Conservation (phyloP, 768 basidiomycete genomes). For the Panus rudis region DNA sequence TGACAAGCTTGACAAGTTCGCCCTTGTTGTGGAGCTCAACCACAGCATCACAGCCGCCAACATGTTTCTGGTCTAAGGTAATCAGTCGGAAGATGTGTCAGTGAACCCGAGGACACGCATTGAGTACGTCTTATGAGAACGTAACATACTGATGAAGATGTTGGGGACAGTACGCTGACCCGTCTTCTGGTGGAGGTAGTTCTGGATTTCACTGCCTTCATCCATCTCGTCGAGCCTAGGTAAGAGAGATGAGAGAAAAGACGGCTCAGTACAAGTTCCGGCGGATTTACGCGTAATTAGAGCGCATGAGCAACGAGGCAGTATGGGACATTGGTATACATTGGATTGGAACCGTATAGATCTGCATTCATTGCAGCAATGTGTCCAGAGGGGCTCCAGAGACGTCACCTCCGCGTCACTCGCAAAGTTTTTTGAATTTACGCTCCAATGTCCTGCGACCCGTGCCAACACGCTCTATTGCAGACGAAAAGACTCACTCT, state of each 20-base stretch:
- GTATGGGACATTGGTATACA: neutral
- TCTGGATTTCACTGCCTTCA: conserved; percentile 59
- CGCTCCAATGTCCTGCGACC: no score
- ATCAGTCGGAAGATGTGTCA: neutral
- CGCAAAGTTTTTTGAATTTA: no score
- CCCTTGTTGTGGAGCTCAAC: conserved; percentile 18
- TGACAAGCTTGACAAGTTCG: conserved; percentile 22
- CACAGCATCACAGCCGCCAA: conserved; percentile 36
- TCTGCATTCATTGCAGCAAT: no score
- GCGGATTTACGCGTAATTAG: conserved; percentile 1
- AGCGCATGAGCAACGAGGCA: neutral
- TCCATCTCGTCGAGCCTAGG: conserved; percentile 50
- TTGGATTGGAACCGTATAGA: no score
- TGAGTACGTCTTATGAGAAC: neutral
- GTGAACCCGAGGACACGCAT: conserved; percentile 5
- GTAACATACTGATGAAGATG: conserved; percentile 59
- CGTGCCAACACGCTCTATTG: neutral
- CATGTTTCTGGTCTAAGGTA: conserved; percentile 39
- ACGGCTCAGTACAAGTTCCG: neutral
- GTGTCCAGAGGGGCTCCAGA: no score
- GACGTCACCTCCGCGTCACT: no score
- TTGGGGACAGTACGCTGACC: conserved; percentile 70
- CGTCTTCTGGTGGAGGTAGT: conserved; percentile 56
- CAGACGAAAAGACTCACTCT: conserved; percentile 24
- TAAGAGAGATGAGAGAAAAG: neutral